Evolutionary conservation across 2,329 filamentous ascomycete genomes (phyloP).

Genomic region (Pseudogymnoascus sp.): DNA sequence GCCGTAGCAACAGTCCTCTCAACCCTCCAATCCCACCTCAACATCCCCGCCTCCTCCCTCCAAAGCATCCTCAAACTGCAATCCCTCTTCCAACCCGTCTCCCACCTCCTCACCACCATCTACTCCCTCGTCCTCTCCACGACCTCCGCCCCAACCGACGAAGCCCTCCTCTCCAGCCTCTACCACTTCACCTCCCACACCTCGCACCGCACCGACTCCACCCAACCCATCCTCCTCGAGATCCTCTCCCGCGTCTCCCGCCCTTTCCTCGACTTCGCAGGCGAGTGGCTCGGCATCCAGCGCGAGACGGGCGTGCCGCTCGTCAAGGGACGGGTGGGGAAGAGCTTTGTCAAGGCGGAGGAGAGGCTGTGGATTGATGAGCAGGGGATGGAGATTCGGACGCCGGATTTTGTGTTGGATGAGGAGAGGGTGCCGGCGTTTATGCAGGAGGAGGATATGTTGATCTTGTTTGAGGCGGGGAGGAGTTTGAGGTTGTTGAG

Average conservation of each 20-base stretch:
- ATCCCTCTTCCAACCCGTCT: conserved; percentile 25
- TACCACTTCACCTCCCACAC: conserved; percentile 55
- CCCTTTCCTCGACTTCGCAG: conserved; percentile 61
- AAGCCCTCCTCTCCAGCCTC: conserved; percentile 53
- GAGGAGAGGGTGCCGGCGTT: conserved; percentile 62
- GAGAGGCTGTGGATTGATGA: conserved; percentile 50
- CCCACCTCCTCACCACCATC: conserved; percentile 27
- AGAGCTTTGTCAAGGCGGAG: conserved; percentile 55
- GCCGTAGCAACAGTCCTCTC: conserved; percentile 31
- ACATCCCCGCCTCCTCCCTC: conserved; percentile 19
- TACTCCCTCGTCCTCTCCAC: conserved; percentile 24
- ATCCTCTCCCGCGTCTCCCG: conserved; percentile 54
- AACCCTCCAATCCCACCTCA: conserved; percentile 26
- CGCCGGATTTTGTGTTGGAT: conserved; percentile 57
- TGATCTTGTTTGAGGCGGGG: conserved; percentile 71
- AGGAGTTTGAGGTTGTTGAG: conserved; percentile 67
- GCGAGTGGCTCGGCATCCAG: conserved; percentile 68
- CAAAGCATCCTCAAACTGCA: conserved; percentile 29
- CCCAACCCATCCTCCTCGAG: conserved; percentile 59
- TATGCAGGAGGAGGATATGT: conserved; percentile 60
- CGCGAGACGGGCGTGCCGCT: conserved; percentile 49
- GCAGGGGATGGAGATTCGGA: conserved; percentile 48
- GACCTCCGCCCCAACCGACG: conserved; percentile 41
- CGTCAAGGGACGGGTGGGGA: conserved; percentile 39
- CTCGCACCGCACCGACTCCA: conserved; percentile 54